Percentiles rank a stretch among this genome's conserved stretches.
Evolutionary conservation across 1,284 basidiomycete species (phyloP).

Genomic region (Marasmius tenuissimus): DNA sequence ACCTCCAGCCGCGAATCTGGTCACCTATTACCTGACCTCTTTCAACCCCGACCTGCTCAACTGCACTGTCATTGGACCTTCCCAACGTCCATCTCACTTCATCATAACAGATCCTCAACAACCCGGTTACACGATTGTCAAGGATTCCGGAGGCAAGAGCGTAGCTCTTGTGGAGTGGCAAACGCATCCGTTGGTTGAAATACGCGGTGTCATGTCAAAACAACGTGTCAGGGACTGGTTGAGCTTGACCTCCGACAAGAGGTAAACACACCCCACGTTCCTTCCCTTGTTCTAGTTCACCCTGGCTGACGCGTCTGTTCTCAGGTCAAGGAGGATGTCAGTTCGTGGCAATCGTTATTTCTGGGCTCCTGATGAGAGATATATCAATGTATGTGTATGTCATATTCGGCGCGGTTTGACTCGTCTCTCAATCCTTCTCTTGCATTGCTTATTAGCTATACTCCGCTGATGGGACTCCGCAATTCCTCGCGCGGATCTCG

Average conservation of each 20-base stretch:
- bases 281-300: neutral
- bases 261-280: constrained; percentile 31
- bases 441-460: constrained; percentile 20
- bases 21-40: constrained; percentile 46
- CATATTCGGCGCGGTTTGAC: neutral
- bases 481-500: constrained; percentile 34
- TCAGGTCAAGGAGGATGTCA: constrained; percentile 31
- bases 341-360: constrained; percentile 17
- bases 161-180: constrained; percentile 54
- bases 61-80: constrained; percentile 45
- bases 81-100: constrained; percentile 34
- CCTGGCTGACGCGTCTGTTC: neutral
- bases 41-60: constrained; percentile 48
- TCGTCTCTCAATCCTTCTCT: neutral
- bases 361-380: constrained; percentile 34
- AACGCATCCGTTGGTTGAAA: constrained; percentile 43
- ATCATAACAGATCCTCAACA: constrained; percentile 38
- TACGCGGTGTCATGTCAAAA: constrained; percentile 37
- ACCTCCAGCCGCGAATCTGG: constrained; percentile 16
- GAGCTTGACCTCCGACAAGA: constrained; percentile 39
- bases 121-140: constrained; percentile 42
- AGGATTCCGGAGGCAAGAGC: constrained; percentile 42
- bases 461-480: constrained; percentile 14
- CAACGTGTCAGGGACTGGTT: constrained; percentile 49
- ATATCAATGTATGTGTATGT: constrained; percentile 13